Evolutionary conservation across 305 asterid species (phyloP).

Genomic region (Plantago lanceolata): DNA sequence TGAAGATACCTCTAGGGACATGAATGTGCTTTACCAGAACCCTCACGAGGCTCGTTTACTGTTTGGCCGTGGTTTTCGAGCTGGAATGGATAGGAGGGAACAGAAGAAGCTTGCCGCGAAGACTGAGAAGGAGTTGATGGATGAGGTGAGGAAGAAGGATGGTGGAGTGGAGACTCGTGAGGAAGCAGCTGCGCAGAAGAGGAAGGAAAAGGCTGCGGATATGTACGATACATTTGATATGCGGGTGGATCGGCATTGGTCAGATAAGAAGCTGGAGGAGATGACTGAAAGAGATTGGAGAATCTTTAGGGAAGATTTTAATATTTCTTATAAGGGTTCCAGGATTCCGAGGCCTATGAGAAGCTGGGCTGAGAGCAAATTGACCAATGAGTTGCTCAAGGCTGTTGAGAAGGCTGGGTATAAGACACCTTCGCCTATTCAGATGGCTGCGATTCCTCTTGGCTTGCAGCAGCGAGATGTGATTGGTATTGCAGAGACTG

Average conservation of each 20-base stretch:
- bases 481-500: conserved; percentile 80
- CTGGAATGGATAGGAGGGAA: conserved; percentile 31
- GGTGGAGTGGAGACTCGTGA: conserved; percentile 65
- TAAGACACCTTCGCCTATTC: conserved; percentile 79
- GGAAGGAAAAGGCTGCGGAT: conserved; percentile 13
- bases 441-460: conserved; percentile 87
- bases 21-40: conserved; percentile 72
- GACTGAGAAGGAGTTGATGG: conserved; percentile 43
- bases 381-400: conserved; percentile 57
- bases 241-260: conserved; percentile 52
- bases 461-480: conserved; percentile 86
- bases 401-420: conserved; percentile 88
- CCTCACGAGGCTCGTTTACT: conserved; percentile 37
- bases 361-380: conserved; percentile 74
- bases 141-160: conserved; percentile 67
- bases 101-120: conserved; percentile 8
- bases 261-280: conserved; percentile 80
- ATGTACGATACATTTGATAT: conserved; percentile 11
- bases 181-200: conserved; percentile 70
- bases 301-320: conserved; percentile 77
- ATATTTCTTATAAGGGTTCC: conserved; percentile 83
- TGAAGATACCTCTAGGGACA: conserved; percentile 79
- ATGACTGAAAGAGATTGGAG: conserved; percentile 95
- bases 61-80: conserved; percentile 69
- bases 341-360: conserved; percentile 90